A percentile compares a stretch with the other conserved stretches of the same genome.
Conservation (phyloP, 2,329 filamentous ascomycete species). For the Chrysoporthe austroafricana region DNA sequence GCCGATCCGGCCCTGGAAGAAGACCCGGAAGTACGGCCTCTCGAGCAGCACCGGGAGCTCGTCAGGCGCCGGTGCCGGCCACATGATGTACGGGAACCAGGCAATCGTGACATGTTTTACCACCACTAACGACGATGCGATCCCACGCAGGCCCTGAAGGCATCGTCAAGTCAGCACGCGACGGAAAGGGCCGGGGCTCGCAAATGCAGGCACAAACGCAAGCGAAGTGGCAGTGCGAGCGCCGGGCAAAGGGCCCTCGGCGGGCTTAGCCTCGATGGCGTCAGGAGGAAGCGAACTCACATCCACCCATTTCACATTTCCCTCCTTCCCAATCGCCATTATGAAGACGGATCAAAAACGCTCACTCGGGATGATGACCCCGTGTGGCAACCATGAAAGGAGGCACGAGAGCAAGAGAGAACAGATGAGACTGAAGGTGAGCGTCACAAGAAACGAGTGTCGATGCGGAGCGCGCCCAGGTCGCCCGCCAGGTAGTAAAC, state of each 20-base stretch:
- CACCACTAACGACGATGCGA: conserved; percentile 29
- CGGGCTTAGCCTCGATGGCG: neutral
- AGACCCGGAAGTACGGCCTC: conserved; percentile 26
- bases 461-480: conserved; percentile 8
- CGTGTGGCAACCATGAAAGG: neutral
- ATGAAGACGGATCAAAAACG: conserved; percentile 27
- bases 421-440: no score
- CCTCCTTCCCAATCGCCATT: conserved; percentile 29
- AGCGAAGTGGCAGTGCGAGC: no score
- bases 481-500: conserved; percentile 2
- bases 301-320: conserved; percentile 31
- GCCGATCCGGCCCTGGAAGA: conserved; percentile 29
- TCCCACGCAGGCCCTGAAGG: conserved; percentile 28
- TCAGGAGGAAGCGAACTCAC: conserved; percentile 15
- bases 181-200: no score
- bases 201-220: no score
- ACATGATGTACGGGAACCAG: conserved; percentile 28
- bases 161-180: conserved; percentile 37
- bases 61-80: conserved; percentile 24
- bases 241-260: neutral
- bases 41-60: conserved; percentile 23
- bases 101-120: conserved; percentile 28
- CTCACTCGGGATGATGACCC: neutral
- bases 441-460: neutral
- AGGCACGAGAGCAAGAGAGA: neutral